Conservation (phyloP, 345 rosid species). For the Abelmoschus esculentus region DNA sequence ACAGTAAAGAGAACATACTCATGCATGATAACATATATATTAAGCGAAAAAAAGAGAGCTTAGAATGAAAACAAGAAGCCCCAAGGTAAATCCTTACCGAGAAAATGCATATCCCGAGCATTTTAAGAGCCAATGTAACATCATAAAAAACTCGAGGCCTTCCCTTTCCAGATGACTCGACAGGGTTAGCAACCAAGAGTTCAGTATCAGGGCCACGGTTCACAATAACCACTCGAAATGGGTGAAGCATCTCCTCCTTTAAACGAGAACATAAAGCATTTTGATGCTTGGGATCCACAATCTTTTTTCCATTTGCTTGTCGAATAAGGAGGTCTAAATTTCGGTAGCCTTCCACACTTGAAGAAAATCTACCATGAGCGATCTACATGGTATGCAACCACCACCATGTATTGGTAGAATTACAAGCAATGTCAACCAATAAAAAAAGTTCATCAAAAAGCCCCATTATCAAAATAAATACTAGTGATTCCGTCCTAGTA, state of each 20-base stretch:
- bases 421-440: background rate
- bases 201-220: conserved; percentile 71
- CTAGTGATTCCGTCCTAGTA: background rate
- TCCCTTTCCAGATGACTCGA: conserved; percentile 67
- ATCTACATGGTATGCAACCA: conserved; percentile 35
- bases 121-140: conserved; percentile 55
- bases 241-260: conserved; percentile 52
- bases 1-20: background rate
- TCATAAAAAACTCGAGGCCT: conserved; percentile 74
- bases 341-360: conserved; percentile 36
- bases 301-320: conserved; percentile 58
- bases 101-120: conserved; percentile 60
- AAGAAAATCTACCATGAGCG: conserved; percentile 56
- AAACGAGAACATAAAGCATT: conserved; percentile 42
- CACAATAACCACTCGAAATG: conserved; percentile 46
- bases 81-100: conserved; percentile 31
- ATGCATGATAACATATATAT: background rate
- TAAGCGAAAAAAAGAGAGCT: background rate
- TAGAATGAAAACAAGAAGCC: background rate
- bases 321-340: conserved; percentile 55
- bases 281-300: conserved; percentile 43
- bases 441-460: background rate
- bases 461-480: background rate
- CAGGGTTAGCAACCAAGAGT: conserved; percentile 66
- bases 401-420: conserved; percentile 2